phyloP scores from a whole-genome alignment of 2,329 filamentous ascomycete species.

The Trichothecium sympodiale region DNA sequence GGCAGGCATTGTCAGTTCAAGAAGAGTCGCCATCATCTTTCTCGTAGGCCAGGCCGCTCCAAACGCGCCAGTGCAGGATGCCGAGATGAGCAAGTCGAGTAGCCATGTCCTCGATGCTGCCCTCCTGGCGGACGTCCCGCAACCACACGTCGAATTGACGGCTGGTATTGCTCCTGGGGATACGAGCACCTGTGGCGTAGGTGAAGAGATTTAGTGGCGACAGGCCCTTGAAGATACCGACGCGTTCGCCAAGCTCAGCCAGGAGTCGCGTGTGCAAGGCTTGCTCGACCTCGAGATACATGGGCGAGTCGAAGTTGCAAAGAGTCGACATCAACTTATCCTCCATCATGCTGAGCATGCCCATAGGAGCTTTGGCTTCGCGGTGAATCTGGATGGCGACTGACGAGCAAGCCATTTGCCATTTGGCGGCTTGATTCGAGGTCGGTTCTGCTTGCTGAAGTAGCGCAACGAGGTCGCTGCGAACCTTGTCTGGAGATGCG shows the following conservation, averaged over 20 bases:
- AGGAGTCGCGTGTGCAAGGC: slow-evolving; percentile 38
- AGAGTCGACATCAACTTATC: slow-evolving; percentile 34
- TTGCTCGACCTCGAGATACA: slow-evolving; percentile 38
- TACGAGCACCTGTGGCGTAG: slow-evolving; percentile 32
- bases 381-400: slow-evolving; percentile 49
- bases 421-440: slow-evolving; percentile 31
- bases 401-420: slow-evolving; percentile 40
- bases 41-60: slow-evolving; percentile 64
- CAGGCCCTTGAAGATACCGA: slow-evolving; percentile 40
- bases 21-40: slow-evolving; percentile 14
- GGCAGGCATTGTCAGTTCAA: too few species aligned
- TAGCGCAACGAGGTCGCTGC: slow-evolving; percentile 41
- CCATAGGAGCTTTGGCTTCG: slow-evolving; percentile 37
- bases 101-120: slow-evolving; percentile 55
- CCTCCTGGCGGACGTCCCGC: slow-evolving; percentile 38
- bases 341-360: slow-evolving; percentile 37
- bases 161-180: slow-evolving; percentile 17
- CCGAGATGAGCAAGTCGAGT: slow-evolving; percentile 73
- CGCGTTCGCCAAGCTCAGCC: slow-evolving; percentile 34
- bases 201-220: slow-evolving; percentile 44
- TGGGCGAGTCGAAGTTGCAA: slow-evolving; percentile 27
- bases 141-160: slow-evolving; percentile 20
- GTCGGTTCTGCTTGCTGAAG: slow-evolving; percentile 38
- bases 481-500: slow-evolving; percentile 23
- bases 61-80: slow-evolving; percentile 82